Evolutionary conservation across 2,329 filamentous ascomycete species (phyloP).

Genomic region (Fusarium albosuccineum): DNA sequence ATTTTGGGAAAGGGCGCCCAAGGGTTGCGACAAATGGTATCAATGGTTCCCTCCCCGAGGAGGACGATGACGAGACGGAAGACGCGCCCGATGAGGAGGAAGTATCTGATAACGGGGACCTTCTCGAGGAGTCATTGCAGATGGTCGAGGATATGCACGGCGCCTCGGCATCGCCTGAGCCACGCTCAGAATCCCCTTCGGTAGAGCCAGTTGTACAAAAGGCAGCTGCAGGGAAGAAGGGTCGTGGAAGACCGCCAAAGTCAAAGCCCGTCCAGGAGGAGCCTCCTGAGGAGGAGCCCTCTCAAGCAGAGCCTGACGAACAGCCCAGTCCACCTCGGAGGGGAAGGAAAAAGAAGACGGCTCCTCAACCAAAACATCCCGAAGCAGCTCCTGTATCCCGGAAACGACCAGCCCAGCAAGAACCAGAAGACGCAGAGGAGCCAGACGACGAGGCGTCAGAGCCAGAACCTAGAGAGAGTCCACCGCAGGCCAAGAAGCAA

Average conservation of each 20-base stretch:
- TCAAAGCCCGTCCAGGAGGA: conserved; percentile 28
- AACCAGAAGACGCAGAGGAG: conserved; percentile 35
- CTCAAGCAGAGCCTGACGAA: conserved; percentile 10
- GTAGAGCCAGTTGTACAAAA: conserved; percentile 26
- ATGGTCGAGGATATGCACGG: conserved; percentile 54
- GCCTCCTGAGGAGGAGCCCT: conserved; percentile 18
- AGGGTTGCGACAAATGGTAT: conserved; percentile 46
- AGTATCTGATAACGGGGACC: conserved; percentile 41
- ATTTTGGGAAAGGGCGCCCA: conserved; percentile 57
- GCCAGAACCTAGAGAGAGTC: conserved; percentile 42
- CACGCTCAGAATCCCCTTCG: conserved; percentile 2
- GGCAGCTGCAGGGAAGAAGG: conserved; percentile 20
- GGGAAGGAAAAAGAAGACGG: conserved; percentile 32
- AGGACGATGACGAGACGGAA: conserved; percentile 48
- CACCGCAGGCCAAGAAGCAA: conserved; percentile 44
- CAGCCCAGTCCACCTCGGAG: conserved; percentile 1
- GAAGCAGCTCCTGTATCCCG: conserved; percentile 24
- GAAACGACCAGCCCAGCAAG: conserved; percentile 34
- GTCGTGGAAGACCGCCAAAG: conserved; percentile 43
- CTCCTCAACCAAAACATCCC: conserved; percentile 26
- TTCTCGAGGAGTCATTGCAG: conserved; percentile 59
- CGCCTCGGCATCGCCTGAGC: conserved; percentile 34
- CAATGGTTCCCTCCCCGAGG: conserved; percentile 45
- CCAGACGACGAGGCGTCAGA: conserved; percentile 32
- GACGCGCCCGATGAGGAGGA: conserved; percentile 45